Evolutionary conservation across 768 basidiomycete species (phyloP), one percentile per base, ranked within the genome.

Genomic region (Flagelloscypha sp.): DNA sequence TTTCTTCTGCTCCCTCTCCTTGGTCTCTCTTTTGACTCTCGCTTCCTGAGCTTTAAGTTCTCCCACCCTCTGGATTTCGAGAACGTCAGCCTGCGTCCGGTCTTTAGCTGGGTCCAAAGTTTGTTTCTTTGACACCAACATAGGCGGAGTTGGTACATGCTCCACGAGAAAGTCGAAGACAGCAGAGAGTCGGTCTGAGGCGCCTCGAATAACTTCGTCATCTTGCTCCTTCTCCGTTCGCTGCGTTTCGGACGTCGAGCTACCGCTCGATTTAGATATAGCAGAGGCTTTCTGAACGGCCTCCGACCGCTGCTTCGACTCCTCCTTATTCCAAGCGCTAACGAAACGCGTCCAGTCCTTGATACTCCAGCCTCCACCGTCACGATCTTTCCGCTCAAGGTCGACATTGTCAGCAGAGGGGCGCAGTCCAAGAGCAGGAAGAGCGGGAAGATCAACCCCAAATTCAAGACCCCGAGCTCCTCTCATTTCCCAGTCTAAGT

Each of bases 401-500:
- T 21, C 17, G 46, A 33, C 18, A 38, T 39, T 13, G 44, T 36
- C 7, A 36, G 37, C 22, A 13, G 44, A 47, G 8, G 39, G 46
- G 13, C 61, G 63, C 19, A 69, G 45, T 31, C 68, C 58, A 48
- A 73, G 54, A 23, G 61, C 57, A 37, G 70, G 59, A 20, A 68
- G 61, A 19, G 65, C 72, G 13, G 70, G 73, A 12, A 76, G 54
- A 44, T 84, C 76, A 1, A 79, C 63, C 30, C 66, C 75, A 31
- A 74, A 66, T 37, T 81, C 84, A 46, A 80, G 62, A 3, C 90
- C 87, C n/a, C 81, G 60, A 15, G 87, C 80, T 0, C 94, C 95
- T 42, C 95, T 63, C 54, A 97, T 73, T 48, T 94, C 84, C 95
- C 95, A 99, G 50, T 99, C 71, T 72, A 38, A 20, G 29, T 22